Conservation (phyloP, 768 basidiomycete species). For the Pisolithus orientalis region DNA sequence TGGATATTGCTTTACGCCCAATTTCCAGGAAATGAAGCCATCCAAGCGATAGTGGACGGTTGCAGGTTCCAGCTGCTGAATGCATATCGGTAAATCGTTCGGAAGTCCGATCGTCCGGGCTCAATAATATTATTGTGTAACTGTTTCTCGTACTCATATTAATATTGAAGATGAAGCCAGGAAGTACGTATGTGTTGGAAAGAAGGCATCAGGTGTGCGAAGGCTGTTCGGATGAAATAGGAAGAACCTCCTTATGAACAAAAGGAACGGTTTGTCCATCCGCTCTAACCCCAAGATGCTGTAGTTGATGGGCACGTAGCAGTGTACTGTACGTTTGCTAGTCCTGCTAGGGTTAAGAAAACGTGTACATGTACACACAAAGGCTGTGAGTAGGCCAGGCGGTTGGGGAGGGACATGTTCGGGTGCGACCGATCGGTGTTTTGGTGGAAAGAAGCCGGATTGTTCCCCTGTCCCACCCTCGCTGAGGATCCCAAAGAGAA, state of each 20-base stretch:
- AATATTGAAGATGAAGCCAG: neutral
- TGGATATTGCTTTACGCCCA: no score
- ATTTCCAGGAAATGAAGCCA: no score
- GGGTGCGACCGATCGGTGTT: neutral
- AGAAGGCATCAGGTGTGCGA: neutral
- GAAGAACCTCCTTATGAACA: neutral
- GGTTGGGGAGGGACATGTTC: neutral
- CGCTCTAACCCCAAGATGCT: neutral
- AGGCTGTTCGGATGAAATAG: neutral
- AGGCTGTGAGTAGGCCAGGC: neutral
- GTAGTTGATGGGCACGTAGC: neutral
- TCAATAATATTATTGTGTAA: no score
- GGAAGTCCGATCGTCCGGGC: no score
- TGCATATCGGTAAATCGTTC: no score
- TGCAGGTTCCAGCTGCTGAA: no score
- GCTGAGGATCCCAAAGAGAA: neutral
- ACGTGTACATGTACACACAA: neutral
- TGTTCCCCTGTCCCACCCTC: neutral
- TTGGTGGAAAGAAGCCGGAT: constrained; percentile 1
- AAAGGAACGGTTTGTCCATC: neutral
- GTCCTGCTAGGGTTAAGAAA: neutral
- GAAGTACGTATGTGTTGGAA: neutral
- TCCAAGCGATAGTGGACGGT: no score
- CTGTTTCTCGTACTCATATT: no score
- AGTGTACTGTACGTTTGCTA: neutral